A percentile compares a stretch with the other conserved stretches of the same genome.
These are phyloP conservation scores for Nothophytophthora sp. DNA, from an alignment of 352 stramenopile species.

Conservation along the genomic window DNA sequence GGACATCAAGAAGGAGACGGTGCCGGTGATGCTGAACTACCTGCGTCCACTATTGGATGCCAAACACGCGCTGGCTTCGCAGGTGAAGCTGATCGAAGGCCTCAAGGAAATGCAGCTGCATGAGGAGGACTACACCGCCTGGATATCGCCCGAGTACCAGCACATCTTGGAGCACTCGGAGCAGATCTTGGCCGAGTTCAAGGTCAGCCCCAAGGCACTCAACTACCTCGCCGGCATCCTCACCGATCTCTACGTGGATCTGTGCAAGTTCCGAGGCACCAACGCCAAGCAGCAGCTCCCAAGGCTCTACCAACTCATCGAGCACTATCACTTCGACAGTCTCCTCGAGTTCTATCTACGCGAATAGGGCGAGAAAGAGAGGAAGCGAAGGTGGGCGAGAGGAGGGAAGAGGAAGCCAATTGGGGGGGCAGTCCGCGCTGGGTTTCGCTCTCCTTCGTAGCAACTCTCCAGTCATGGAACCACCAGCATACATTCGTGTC, in stretches of 20 bases:
- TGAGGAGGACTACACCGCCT: slow-evolving; percentile 65
- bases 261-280: slow-evolving; percentile 82
- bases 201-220: slow-evolving; percentile 65
- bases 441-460: too few species aligned
- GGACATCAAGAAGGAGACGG: slow-evolving; percentile 80
- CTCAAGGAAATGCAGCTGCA: slow-evolving; percentile 87
- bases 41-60: slow-evolving; percentile 65
- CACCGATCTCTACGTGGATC: slow-evolving; percentile 84
- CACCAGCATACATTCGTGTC: too few species aligned
- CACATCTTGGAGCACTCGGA: slow-evolving; percentile 66
- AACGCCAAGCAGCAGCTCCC: slow-evolving; percentile 79
- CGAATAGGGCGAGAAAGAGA: slow-evolving; percentile 33
- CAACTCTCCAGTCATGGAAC: too few species aligned
- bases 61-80: slow-evolving; percentile 71
- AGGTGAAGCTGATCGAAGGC: slow-evolving; percentile 82
- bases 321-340: slow-evolving; percentile 81
- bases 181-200: slow-evolving; percentile 74
- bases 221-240: slow-evolving; percentile 82
- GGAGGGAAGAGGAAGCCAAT: too few species aligned
- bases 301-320: slow-evolving; percentile 72
- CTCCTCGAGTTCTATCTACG: slow-evolving; percentile 80
- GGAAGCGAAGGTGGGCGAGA: too few species aligned
- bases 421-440: too few species aligned
- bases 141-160: slow-evolving; percentile 85
- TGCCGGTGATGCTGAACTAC: slow-evolving; percentile 66